Percentiles rank a stretch among this genome's conserved stretches.
Conservation (phyloP, 1,284 basidiomycete genomes). For the Rhodotorula sp. region DNA sequence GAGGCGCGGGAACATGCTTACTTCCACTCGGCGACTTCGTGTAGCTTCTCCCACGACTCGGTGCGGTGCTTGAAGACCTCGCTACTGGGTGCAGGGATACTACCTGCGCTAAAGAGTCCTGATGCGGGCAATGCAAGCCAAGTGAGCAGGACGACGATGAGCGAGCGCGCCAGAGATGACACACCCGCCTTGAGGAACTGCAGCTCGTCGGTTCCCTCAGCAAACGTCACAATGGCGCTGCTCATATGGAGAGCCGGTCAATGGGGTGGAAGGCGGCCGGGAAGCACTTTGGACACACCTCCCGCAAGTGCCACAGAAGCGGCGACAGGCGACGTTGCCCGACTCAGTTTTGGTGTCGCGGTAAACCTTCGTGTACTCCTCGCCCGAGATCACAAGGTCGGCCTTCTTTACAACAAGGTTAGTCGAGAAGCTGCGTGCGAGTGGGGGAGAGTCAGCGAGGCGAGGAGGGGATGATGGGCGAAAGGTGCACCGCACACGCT, state of each 20-base stretch:
- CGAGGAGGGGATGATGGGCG: background rate
- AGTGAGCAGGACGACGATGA: too few species aligned
- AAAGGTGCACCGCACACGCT: slow-evolving; percentile 1
- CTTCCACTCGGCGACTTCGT: too few species aligned
- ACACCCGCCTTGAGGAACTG: slow-evolving; percentile 20
- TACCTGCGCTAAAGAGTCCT: too few species aligned
- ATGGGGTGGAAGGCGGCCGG: background rate
- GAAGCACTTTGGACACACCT: background rate
- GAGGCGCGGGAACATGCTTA: too few species aligned
- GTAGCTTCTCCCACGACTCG: too few species aligned
- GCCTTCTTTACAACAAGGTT: slow-evolving; percentile 15
- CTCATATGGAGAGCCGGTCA: background rate
- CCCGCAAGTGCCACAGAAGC: slow-evolving; percentile 20
- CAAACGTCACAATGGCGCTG: background rate
- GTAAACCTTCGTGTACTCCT: slow-evolving; percentile 10
- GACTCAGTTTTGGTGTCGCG: slow-evolving; percentile 17
- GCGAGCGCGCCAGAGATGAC: background rate
- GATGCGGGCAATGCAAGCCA: too few species aligned
- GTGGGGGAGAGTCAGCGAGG: background rate
- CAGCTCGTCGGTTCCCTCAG: background rate
- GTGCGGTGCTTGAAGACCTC: too few species aligned
- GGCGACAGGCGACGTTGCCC: slow-evolving; percentile 8
- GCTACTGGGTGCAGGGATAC: too few species aligned
- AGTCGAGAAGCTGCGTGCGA: slow-evolving; percentile 16
- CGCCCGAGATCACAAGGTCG: slow-evolving; percentile 4